Conservation (phyloP, 257 asterid species). For the Rubia yunnanensis region DNA sequence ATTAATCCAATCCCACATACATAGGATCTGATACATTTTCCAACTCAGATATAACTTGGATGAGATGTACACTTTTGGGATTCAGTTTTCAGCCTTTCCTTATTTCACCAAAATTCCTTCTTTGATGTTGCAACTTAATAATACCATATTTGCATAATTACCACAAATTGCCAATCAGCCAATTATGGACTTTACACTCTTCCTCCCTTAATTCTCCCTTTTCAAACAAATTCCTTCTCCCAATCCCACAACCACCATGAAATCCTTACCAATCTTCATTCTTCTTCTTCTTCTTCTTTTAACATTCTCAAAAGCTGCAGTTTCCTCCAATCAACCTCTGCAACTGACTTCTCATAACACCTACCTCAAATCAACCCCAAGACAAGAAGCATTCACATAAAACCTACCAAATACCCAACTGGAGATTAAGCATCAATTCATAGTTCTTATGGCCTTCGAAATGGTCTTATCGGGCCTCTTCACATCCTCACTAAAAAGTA, state of each 20-base stretch:
- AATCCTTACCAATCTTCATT: slow-evolving; percentile 1
- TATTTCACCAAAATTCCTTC: too few species aligned
- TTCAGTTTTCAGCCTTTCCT: too few species aligned
- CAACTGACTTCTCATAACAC: slow-evolving; percentile 46
- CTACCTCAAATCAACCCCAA: too few species aligned
- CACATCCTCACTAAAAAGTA: neutral
- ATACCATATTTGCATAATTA: too few species aligned
- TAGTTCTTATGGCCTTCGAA: neutral
- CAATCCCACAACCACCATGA: slow-evolving; percentile 37
- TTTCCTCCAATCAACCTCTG: slow-evolving; percentile 29
- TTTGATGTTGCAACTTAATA: too few species aligned
- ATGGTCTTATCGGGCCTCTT: neutral
- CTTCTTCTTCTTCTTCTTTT: slow-evolving; percentile 7
- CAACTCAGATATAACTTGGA: too few species aligned
- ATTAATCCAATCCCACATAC: too few species aligned
- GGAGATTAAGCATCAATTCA: neutral
- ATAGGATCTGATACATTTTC: too few species aligned
- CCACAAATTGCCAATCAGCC: too few species aligned
- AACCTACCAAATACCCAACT: neutral
- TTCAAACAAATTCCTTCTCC: slow-evolving; percentile 20
- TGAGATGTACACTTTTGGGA: too few species aligned
- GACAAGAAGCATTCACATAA: neutral
- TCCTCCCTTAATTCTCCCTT: slow-evolving; percentile 53
- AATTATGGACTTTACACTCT: too few species aligned
- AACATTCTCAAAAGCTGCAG: neutral